Percentiles rank a stretch among this genome's conserved stretches.
Evolutionary conservation across 768 basidiomycete genomes (phyloP).

Genomic region (Mycena indigotica): DNA sequence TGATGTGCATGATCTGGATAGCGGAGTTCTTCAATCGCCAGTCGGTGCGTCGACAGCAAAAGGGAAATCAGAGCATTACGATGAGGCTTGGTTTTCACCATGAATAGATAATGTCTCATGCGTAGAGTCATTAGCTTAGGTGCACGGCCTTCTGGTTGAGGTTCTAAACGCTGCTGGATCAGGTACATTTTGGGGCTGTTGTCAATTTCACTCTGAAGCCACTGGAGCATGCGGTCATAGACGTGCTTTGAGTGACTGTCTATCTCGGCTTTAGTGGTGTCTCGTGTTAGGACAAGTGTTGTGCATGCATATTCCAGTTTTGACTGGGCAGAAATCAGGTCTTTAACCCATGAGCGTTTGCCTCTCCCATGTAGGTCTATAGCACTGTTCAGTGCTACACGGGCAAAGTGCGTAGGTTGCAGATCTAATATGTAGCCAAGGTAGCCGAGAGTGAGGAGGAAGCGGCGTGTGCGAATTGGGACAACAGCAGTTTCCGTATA

Average conservation of each 20-base stretch:
- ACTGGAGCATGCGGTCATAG: not conserved
- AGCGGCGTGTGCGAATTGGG: constrained; percentile 25
- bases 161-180: not conserved
- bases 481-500: constrained; percentile 29
- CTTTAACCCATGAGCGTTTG: not conserved
- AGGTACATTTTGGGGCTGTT: not conserved
- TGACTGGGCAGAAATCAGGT: not conserved
- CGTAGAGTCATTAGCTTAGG: not conserved
- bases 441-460: constrained; percentile 24
- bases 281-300: not conserved
- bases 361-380: not conserved
- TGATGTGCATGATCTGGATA: constrained; percentile 1
- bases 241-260: not conserved
- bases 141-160: not conserved
- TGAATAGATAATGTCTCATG: constrained; percentile 2
- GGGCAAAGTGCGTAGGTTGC: not conserved
- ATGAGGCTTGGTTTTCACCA: not conserved
- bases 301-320: not conserved
- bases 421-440: constrained; percentile 18
- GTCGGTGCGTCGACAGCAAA: not conserved
- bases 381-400: not conserved
- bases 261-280: not conserved
- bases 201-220: not conserved
- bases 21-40: not conserved
- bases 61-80: not conserved